Base-by-base conservation (phyloP, 192 early-diverging fungal genomes). In the Mortierella claussenii region DNA sequence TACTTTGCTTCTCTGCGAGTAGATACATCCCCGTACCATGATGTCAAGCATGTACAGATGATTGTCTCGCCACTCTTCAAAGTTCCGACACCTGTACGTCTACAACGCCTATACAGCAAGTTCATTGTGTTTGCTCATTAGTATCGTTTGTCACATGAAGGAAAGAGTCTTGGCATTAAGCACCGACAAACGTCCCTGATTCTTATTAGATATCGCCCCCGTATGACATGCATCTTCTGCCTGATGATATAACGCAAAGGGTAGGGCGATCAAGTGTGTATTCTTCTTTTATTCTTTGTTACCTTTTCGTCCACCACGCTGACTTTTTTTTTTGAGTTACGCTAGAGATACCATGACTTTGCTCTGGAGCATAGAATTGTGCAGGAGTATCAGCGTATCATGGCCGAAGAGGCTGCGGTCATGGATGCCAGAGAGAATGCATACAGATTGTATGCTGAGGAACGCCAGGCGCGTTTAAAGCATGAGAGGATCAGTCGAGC, bases 271-370 rank as follows among this genome's bases (percentile, higher is more conserved):
- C 11, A 20, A 7, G n/a, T 47, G 44, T 15, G 12, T 43, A 6
- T 23, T 13, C 26, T 60, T 40, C 32, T 45, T 54, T 54, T 32
- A 3, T 21, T 51, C 18, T 51, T 40, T 10, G 37, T 40, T 56
- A 5, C 11, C 55, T 26, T 18, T 5, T 18, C 55, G 26, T 30
- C 46, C 7, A 7, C 7, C 7, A 7, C n/a, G 21, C 21, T 48
- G n/a, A 21, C 21, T 7, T 48, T 20, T 13, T 20, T 53, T 4
- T 51, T 42, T 63, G 26, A n/a, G 18, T 55, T 0, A 45, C 18
- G 42, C 46, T 60, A 69, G 52, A 81, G 63, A 49, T 69, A 70
- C 12, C 85, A 87, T 75, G 79, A 83, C 51, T 90, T 90, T 75
- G 32, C 80, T 1, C 55, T 87, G 24, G 89, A 90, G 64, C 70